Percentiles rank a stretch among this genome's conserved stretches.
Conservation (phyloP, 305 asterid species). For the Plantago rigida region DNA sequence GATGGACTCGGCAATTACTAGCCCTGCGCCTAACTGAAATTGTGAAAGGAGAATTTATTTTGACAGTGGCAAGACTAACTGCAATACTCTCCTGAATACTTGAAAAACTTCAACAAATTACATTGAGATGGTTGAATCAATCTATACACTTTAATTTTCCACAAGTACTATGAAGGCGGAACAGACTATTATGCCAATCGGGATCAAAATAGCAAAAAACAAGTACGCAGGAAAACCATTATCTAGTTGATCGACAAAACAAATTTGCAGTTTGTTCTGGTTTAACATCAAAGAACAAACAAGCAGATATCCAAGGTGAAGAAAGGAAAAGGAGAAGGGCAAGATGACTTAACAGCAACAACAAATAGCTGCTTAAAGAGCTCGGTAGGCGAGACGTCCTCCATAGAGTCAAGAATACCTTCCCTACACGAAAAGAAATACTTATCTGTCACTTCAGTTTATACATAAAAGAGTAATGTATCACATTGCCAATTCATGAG, state of each 20-base stretch:
- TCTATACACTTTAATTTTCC: too few species aligned
- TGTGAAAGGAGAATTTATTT: conserved; percentile 17
- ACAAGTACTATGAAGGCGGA: background rate
- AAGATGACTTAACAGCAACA: conserved; percentile 58
- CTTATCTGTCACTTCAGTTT: conserved; percentile 19
- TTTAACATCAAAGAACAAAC: background rate
- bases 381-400: conserved; percentile 59
- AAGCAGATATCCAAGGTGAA: background rate
- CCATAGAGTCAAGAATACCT: conserved; percentile 65
- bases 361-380: conserved; percentile 81
- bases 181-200: background rate
- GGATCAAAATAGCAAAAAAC: background rate
- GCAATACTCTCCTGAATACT: conserved; percentile 4
- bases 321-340: background rate
- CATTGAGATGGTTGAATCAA: too few species aligned
- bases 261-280: background rate
- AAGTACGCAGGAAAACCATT: background rate
- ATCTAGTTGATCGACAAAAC: background rate
- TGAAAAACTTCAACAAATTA: conserved; percentile 5
- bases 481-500: conserved; percentile 17
- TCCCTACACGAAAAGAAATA: conserved; percentile 48
- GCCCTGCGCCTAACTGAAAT: conserved; percentile 78
- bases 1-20: conserved; percentile 67
- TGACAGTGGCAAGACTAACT: conserved; percentile 9
- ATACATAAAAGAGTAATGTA: conserved; percentile 14